Percentiles rank a stretch among this genome's conserved stretches.
phyloP scores from a whole-genome alignment of 2,329 filamentous ascomycete genomes.

The Curvularia sp. region DNA sequence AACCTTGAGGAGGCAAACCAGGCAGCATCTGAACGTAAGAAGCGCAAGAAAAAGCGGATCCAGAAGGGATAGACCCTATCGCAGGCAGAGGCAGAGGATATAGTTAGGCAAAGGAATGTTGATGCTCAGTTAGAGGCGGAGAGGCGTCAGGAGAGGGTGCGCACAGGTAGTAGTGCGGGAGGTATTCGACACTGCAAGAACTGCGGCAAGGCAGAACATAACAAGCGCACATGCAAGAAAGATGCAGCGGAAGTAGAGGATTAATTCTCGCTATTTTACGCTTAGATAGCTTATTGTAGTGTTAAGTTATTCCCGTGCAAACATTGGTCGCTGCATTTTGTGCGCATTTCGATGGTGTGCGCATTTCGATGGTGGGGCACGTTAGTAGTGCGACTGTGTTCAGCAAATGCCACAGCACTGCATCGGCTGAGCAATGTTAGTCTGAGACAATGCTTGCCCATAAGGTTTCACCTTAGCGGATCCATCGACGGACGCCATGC shows the following conservation, averaged over 20 bases:
- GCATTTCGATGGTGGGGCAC: no score
- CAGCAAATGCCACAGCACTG: no score
- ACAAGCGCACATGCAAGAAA: conserved; percentile 2
- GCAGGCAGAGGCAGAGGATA: conserved; percentile 2
- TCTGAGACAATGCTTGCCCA: no score
- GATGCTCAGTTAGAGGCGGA: neutral
- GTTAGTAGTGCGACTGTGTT: no score
- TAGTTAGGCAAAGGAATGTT: neutral
- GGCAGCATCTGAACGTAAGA: neutral
- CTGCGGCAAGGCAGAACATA: conserved; percentile 2
- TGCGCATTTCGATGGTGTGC: no score
- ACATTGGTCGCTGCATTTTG: no score
- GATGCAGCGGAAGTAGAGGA: conserved; percentile 1
- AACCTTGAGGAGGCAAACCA: conserved; percentile 1
- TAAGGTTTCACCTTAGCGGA: no score
- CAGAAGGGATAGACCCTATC: conserved; percentile 1
- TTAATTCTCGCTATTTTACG: conserved; percentile 1
- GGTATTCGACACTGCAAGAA: conserved; percentile 4
- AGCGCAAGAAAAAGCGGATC: conserved; percentile 2
- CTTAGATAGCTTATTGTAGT: no score
- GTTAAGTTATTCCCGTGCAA: no score
- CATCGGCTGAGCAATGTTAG: no score
- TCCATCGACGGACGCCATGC: no score
- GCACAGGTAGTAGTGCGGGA: neutral
- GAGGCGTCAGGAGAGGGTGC: conserved; percentile 3